Conservation (phyloP, 768 basidiomycete species). For the Tricholoma matsutake region DNA sequence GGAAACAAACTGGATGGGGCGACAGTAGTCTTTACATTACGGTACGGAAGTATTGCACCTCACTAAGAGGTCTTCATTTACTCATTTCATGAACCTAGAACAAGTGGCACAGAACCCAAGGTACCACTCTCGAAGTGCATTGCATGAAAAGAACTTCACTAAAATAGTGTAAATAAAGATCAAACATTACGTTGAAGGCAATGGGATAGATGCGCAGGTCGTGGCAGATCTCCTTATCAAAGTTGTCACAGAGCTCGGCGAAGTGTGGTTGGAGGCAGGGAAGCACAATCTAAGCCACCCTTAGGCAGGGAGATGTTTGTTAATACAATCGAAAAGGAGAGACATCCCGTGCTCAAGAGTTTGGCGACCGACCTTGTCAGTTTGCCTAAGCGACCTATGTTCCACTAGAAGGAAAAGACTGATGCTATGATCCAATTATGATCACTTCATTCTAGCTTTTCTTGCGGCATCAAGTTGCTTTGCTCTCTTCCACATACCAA, state of each 20-base stretch:
- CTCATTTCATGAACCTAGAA: slow-evolving; percentile 38
- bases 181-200: slow-evolving; percentile 88
- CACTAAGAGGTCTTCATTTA: background rate
- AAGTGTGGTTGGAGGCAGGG: slow-evolving; percentile 66
- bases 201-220: slow-evolving; percentile 45
- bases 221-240: slow-evolving; percentile 49
- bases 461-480: slow-evolving; percentile 57
- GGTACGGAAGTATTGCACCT: slow-evolving; percentile 38
- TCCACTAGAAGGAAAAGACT: background rate
- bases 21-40: slow-evolving; percentile 64
- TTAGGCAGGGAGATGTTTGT: background rate
- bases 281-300: slow-evolving; percentile 28
- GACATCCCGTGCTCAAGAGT: background rate
- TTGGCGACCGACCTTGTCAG: background rate
- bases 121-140: slow-evolving; percentile 31
- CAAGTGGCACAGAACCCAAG: slow-evolving; percentile 91
- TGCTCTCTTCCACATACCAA: slow-evolving; percentile 59
- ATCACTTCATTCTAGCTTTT: slow-evolving; percentile 23
- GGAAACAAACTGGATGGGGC: slow-evolving; percentile 36
- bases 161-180: slow-evolving; percentile 42
- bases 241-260: slow-evolving; percentile 59
- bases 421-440: background rate
- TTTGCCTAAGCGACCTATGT: background rate
- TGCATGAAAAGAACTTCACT: slow-evolving; percentile 11
- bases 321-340: background rate